phyloP scores from a whole-genome alignment of 2,329 filamentous ascomycete species.

The Aspergillus sp. region DNA sequence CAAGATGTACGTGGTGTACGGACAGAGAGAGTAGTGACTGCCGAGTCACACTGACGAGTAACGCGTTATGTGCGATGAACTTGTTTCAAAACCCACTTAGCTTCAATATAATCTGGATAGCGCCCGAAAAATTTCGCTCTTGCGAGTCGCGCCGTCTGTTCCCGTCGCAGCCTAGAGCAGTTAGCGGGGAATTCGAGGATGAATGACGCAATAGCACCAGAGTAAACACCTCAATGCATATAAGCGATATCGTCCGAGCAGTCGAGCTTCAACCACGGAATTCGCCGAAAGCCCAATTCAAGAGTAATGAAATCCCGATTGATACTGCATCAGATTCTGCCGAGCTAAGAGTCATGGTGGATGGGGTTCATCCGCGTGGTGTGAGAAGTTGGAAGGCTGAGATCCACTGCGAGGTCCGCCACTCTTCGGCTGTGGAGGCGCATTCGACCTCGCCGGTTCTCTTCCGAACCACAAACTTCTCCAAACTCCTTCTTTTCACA shows the following conservation, averaged over 20 bases:
- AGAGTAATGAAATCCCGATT: neutral
- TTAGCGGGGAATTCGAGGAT: neutral
- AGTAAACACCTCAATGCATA: neutral
- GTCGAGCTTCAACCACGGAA: neutral
- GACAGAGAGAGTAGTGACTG: constrained; percentile 24
- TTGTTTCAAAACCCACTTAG: neutral
- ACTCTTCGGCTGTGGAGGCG: neutral
- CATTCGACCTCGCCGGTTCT: neutral
- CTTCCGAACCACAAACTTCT: neutral
- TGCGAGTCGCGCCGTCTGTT: neutral
- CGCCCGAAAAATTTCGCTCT: neutral
- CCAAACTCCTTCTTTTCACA: neutral
- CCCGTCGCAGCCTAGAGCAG: neutral
- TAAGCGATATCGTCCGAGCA: neutral
- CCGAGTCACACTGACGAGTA: constrained; percentile 12
- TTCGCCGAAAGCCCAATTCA: neutral
- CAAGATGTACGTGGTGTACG: constrained; percentile 38
- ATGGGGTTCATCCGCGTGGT: neutral
- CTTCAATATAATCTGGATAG: neutral
- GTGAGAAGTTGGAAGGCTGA: neutral
- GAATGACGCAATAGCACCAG: neutral
- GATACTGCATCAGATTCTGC: neutral
- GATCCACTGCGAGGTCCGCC: neutral
- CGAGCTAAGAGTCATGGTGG: neutral
- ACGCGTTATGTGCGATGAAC: neutral